Base-by-base conservation (phyloP, 805 yeast species). In the Myxozyma geophila region DNA sequence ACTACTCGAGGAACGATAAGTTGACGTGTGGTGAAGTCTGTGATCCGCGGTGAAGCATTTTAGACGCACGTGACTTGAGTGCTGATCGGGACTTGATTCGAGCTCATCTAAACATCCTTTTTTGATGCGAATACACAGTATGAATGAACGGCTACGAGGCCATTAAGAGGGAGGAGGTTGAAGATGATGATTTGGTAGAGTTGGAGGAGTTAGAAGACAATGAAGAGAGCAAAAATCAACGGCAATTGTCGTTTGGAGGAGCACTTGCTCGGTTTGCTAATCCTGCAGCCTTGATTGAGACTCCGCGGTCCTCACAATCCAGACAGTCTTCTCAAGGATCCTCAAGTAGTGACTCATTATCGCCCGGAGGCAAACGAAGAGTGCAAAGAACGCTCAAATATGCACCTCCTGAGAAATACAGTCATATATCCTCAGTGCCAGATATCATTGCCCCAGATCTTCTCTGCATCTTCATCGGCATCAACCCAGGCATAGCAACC, bases 401-500 rank as follows among this genome's bases (percentile, higher is more conserved):
- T 39, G 70, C 70, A 4, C 64, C 70, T 8, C 70, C 70, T 6
- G 23, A 60, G 10, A 40, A 17, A n/a, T 70, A 70, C 47, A 50
- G 70, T 12, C 72, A 70, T 43, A 64, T 70, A 5, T 21, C 53
- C 1, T 64, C 67, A 15, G 66, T 70, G 19, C 58, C 55, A 10
- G 72, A 68, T 59, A 44, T 60, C 21, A 50, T 71, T 12, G 69
- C 48, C 8, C 72, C 74, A 0, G 73, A 72, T 6, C 70, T 83
- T 28, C 68, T 69, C 5, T 70, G 87, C 0, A 79, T 88, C 2
- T 88, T 88, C 68, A 79, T 88, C 2, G 95, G 95, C 0, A 87
- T 80, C 76, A 88, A 88, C 70, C 95, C 95, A 0, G 89, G 92
- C 1, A 74, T 85, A 3, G 80, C 80, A 69, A 86, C 92, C 0